Evolutionary conservation across 352 stramenopile species (phyloP).

Genomic region (Globisporangium cederbergense): DNA sequence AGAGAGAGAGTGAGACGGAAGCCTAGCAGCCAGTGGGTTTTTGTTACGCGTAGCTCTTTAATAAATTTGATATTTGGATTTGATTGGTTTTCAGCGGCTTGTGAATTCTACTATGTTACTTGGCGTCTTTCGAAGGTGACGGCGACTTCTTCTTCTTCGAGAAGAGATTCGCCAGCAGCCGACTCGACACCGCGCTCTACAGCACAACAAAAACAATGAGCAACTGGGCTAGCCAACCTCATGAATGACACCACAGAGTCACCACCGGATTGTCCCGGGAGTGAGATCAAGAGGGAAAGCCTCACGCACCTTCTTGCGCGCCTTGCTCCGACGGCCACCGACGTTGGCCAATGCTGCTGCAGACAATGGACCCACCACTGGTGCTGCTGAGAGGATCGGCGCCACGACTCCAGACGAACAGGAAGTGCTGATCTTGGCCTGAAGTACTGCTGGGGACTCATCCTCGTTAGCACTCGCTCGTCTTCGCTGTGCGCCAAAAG

Average conservation of each 20-base stretch:
- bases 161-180: constrained; percentile 1
- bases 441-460: neutral
- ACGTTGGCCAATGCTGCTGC: neutral
- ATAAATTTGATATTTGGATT: constrained; percentile 10
- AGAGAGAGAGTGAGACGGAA: neutral
- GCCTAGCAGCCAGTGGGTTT: neutral
- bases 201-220: neutral
- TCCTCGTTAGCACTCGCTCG: neutral
- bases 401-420: constrained; percentile 8
- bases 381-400: constrained; percentile 10
- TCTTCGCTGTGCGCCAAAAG: neutral
- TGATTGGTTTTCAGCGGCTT: neutral
- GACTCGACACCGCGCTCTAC: neutral
- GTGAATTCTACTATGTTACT: neutral
- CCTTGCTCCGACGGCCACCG: neutral
- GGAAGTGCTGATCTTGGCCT: neutral
- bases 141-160: constrained; percentile 1
- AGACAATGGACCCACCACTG: neutral
- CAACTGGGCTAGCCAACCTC: neutral
- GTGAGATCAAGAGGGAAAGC: neutral
- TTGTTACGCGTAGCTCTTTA: neutral
- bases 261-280: neutral
- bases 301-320: constrained; percentile 4
- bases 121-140: neutral
- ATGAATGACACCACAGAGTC: neutral